Percentiles rank a stretch among this genome's conserved stretches.
These are phyloP conservation scores for Poa pratensis DNA, from an alignment of 176 grass and related monocot genomes.

Conservation along the genomic window DNA sequence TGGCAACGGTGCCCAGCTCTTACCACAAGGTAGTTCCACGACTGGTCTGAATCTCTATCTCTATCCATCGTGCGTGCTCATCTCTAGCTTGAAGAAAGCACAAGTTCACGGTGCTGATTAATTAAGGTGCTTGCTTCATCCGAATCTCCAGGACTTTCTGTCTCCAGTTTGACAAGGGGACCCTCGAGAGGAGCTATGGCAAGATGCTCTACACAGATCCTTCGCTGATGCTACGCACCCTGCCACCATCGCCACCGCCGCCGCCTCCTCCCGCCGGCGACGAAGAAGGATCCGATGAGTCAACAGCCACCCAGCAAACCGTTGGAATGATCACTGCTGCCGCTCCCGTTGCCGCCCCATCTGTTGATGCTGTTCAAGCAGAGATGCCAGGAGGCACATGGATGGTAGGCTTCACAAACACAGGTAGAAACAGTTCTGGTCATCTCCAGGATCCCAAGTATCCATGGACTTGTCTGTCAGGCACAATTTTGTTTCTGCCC, in stretches of 20 bases:
- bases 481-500: neutral
- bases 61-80: neutral
- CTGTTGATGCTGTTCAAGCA: neutral
- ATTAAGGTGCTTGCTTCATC: neutral
- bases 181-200: slow-evolving; percentile 17
- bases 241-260: too few species aligned
- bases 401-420: neutral
- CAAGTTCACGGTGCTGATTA: neutral
- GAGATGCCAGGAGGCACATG: neutral
- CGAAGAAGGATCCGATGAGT: neutral
- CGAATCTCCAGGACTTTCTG: neutral
- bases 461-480: neutral
- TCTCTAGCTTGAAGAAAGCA: neutral
- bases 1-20: neutral
- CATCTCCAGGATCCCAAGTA: neutral
- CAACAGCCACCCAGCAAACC: neutral
- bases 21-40: neutral
- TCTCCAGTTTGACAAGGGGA: slow-evolving; percentile 11
- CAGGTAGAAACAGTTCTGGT: neutral
- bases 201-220: slow-evolving; percentile 10
- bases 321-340: neutral
- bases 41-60: neutral
- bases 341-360: neutral
- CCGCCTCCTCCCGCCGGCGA: neutral
- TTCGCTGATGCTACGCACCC: neutral